Evolutionary conservation across 129 eudicot species (phyloP).

Genomic region (Chrysanthemum makinoi): DNA sequence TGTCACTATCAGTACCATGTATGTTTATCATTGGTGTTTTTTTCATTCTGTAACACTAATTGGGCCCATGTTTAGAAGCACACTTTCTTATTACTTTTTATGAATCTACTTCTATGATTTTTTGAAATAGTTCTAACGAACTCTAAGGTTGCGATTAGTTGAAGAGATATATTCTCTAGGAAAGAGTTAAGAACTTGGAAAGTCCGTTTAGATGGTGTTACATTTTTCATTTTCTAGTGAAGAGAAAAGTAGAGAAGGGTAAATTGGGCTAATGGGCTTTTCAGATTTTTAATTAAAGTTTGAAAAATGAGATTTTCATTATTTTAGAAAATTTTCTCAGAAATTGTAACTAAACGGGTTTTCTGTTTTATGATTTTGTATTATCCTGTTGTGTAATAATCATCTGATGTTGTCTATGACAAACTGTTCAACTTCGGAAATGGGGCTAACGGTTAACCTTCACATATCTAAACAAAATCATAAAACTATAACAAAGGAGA

Average conservation of each 20-base stretch:
- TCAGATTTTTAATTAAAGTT: too few relatives aligned
- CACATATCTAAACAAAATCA: slow-evolving; percentile 1
- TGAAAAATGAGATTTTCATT: too few relatives aligned
- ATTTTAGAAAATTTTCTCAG: too few relatives aligned
- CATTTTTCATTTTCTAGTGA: too few relatives aligned
- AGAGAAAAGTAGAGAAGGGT: too few relatives aligned
- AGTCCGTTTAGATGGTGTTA: too few relatives aligned
- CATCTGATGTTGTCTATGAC: slow-evolving; percentile 5
- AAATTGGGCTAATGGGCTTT: too few relatives aligned
- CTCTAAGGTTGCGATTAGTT: too few relatives aligned
- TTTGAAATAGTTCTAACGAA: background rate
- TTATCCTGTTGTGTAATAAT: background rate
- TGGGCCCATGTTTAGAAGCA: slow-evolving; percentile 6
- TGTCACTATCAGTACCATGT: slow-evolving; percentile 6
- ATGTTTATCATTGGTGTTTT: slow-evolving; percentile 11
- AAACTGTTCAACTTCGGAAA: background rate
- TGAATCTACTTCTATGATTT: background rate
- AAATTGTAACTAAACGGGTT: too few relatives aligned
- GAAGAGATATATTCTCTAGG: too few relatives aligned
- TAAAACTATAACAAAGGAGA: slow-evolving; percentile 11
- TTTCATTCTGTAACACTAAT: slow-evolving; percentile 6
- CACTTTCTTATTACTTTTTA: background rate
- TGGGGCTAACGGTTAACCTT: background rate
- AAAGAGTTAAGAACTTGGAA: too few relatives aligned
- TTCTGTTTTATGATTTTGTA: too few relatives aligned